These are phyloP conservation scores for Hibiscus mutabilis DNA, from an alignment of 345 rosid genomes.

Conservation along the genomic window DNA sequence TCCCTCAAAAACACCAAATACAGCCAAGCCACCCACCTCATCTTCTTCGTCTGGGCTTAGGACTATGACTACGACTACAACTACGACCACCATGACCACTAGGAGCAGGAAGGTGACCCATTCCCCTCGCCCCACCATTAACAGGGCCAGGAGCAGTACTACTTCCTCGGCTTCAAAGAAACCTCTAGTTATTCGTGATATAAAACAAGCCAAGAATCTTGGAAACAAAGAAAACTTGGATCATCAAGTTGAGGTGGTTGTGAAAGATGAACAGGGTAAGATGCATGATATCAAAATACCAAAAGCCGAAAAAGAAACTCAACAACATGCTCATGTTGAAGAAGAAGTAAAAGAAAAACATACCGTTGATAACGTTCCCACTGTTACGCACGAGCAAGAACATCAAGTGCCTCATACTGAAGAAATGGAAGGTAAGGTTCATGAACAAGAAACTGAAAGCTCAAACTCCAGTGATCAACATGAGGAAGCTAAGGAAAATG, in stretches of 20 bases:
- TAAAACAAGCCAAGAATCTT: slow-evolving; percentile 8
- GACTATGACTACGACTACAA: not conserved
- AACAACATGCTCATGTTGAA: slow-evolving; percentile 8
- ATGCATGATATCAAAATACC: slow-evolving; percentile 13
- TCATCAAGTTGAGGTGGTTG: slow-evolving; percentile 30
- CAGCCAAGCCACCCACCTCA: slow-evolving; percentile 20
- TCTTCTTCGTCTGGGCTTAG: not conserved
- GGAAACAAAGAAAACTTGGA: slow-evolving; percentile 20
- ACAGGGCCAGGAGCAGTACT: slow-evolving; percentile 12
- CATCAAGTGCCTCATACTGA: not conserved
- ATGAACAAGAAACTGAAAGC: not conserved
- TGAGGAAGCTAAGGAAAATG: slow-evolving; percentile 1
- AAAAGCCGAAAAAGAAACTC: slow-evolving; percentile 12
- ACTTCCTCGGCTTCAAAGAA: slow-evolving; percentile 10
- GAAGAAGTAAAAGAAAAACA: slow-evolving; percentile 26
- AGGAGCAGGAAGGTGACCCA: slow-evolving; percentile 19
- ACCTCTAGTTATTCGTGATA: slow-evolving; percentile 6
- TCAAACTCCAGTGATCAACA: not conserved
- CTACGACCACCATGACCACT: not conserved
- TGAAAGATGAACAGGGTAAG: slow-evolving; percentile 20
- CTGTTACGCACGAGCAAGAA: slow-evolving; percentile 14
- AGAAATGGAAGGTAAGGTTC: slow-evolving; percentile 17
- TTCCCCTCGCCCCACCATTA: not conserved
- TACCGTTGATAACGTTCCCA: not conserved
- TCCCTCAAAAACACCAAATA: slow-evolving; percentile 21